phyloP scores from a whole-genome alignment of 2,329 filamentous ascomycete genomes.

The Trematosphaeria pertusa region DNA sequence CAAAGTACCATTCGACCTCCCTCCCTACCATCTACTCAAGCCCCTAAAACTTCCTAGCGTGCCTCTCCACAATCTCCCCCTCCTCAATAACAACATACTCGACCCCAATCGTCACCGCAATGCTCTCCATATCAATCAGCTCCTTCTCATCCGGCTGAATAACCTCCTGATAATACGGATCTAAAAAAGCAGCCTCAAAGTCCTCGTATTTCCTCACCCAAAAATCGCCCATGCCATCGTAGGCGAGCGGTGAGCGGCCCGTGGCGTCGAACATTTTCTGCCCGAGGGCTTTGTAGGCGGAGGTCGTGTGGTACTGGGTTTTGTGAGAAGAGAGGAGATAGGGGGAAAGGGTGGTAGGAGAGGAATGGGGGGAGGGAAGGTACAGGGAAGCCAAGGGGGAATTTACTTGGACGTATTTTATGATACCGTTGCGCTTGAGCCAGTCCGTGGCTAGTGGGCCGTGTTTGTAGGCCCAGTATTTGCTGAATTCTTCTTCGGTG shows the following conservation, averaged over 20 bases:
- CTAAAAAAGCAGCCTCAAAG: conserved; percentile 31
- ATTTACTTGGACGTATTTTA: conserved; percentile 33
- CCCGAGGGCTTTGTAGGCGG: conserved; percentile 20
- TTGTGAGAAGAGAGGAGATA: not conserved
- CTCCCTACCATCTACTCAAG: not conserved
- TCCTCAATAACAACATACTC: conserved; percentile 22
- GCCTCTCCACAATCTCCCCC: conserved; percentile 15
- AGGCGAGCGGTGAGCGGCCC: conserved; percentile 16
- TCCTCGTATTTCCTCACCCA: conserved; percentile 32
- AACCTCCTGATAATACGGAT: conserved; percentile 26
- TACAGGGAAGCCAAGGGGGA: too few relatives aligned
- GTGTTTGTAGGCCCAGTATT: conserved; percentile 33
- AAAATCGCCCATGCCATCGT: conserved; percentile 34
- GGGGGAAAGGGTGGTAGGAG: not conserved
- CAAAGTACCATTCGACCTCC: too few relatives aligned
- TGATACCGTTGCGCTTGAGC: conserved; percentile 26
- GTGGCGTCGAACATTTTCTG: conserved; percentile 19
- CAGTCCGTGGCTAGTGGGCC: conserved; percentile 22
- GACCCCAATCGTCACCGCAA: conserved; percentile 19
- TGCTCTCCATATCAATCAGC: conserved; percentile 25
- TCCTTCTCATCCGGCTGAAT: conserved; percentile 32
- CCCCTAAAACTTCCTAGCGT: not conserved
- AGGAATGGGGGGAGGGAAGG: too few relatives aligned
- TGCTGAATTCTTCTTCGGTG: conserved; percentile 30
- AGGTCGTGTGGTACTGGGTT: conserved; percentile 29